Evolutionary conservation across 192 early-diverging fungal genomes (phyloP), one percentile per base, ranked within the genome.

Genomic region (Coemansia sp.): DNA sequence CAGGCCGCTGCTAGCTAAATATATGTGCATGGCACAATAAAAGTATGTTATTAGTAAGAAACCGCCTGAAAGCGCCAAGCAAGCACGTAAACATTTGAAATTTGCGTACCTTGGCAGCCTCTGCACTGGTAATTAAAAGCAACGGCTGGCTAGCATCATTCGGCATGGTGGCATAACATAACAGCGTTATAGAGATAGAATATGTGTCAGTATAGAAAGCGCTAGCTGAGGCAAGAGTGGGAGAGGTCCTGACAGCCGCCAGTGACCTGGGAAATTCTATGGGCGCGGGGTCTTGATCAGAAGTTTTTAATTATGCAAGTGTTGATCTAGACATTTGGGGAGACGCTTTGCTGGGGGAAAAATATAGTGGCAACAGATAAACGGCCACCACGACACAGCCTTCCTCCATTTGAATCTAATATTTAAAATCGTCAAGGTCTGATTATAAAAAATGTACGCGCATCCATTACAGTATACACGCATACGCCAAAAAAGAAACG

Each of bases 331-430:
- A 8, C 18, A 2, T 49, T 45, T 45, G 15, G 3, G 15, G 16
- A 16, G 43, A 13, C n/a, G 13, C 27, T 27, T 9, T 37, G 45
- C 18, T 49, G 45, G 45, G 22, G 18, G 27, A 27, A 37, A 35
- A 49, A 24, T 49, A 49, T 20, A 49, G 45, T 22, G 18, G 45
- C 45, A 49, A 8, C 9, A 18, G 18, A 10, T 10, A 8, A 49
- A 3, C 45, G 18, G 45, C 45, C 18, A 49, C 18, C 45, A 49
- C 45, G 45, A 49, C 45, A 49, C 45, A 49, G 45, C 9, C 45
- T 49, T 49, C 45, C 45, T 49, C 45, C 45, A 49, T 49, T 49
- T 49, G 45, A 49, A 49, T 49, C 45, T 49, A n/a, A 44, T 44
- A 49, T 49, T 22, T 49, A 20, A 49, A 49, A 49, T 49, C 45